Conservation (phyloP, 1,284 basidiomycete species). For the Polyporus tsugae region DNA sequence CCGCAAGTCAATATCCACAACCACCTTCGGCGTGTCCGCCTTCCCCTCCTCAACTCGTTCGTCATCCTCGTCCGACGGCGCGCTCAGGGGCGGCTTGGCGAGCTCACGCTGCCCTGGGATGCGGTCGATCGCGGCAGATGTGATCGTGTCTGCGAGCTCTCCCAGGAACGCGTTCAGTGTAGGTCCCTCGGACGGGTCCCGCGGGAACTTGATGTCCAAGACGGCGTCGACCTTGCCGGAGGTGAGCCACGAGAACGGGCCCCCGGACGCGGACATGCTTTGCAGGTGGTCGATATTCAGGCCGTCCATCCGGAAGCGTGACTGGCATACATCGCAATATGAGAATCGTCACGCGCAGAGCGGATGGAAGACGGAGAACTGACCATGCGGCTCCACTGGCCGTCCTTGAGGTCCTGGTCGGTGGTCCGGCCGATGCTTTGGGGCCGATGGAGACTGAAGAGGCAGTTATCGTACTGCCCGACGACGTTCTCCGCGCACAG, state of each 20-base stretch:
- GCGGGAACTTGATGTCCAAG: constrained; percentile 97
- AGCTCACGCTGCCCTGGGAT: constrained; percentile 92
- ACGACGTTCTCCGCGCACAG: constrained; percentile 93
- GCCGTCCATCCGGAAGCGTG: constrained; percentile 96
- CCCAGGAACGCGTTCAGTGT: constrained; percentile 90
- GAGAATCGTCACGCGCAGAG: neutral
- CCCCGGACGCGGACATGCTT: constrained; percentile 82
- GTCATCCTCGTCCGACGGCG: constrained; percentile 59
- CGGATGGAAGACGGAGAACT: constrained; percentile 33
- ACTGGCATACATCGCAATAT: constrained; percentile 53
- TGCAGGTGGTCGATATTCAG: constrained; percentile 97
- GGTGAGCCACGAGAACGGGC: constrained; percentile 96
- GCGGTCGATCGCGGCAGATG: constrained; percentile 65
- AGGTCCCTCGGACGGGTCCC: constrained; percentile 77
- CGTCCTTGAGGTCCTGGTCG: constrained; percentile 82
- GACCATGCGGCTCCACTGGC: constrained; percentile 91
- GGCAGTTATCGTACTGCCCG: constrained; percentile 97
- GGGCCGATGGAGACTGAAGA: constrained; percentile 96
- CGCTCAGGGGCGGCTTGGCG: constrained; percentile 86
- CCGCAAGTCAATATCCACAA: constrained; percentile 94
- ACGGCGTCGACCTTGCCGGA: constrained; percentile 97
- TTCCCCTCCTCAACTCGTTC: constrained; percentile 38
- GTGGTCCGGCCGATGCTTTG: constrained; percentile 95
- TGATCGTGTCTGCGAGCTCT: constrained; percentile 90
- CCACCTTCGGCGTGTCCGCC: constrained; percentile 57